Evolutionary conservation across 2,329 filamentous ascomycete species (phyloP).

Genomic region (Drechslera avenae): DNA sequence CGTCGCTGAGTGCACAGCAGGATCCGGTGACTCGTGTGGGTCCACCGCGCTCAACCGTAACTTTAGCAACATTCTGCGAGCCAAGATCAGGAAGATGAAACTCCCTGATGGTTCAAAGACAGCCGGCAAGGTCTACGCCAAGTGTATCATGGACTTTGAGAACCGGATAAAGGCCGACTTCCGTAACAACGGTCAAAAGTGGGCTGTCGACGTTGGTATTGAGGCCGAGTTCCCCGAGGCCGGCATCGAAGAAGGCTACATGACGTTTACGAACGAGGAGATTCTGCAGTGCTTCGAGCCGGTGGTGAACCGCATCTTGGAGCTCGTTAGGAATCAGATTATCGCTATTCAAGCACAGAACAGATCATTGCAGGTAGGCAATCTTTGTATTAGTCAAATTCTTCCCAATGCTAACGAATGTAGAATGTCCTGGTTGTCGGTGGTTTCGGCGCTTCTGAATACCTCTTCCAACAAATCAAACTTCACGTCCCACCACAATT

Average conservation of each 20-base stretch:
- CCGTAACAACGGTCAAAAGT: constrained; percentile 98
- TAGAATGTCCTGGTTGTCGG: constrained; percentile 94
- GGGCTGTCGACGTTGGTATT: constrained; percentile 98
- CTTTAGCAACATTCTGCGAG: constrained; percentile 96
- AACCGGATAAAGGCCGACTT: constrained; percentile 99
- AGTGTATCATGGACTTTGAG: constrained; percentile 99
- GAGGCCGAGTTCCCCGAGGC: constrained; percentile 98
- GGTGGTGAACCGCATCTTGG: constrained; percentile 94
- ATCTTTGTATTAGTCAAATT: not conserved
- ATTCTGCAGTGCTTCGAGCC: constrained; percentile 99
- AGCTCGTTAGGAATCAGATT: constrained; percentile 96
- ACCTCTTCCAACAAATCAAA: constrained; percentile 99
- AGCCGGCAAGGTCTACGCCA: constrained; percentile 96
- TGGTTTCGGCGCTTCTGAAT: constrained; percentile 97
- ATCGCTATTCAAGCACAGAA: constrained; percentile 99
- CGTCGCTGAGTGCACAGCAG: constrained; percentile 94
- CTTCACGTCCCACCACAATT: constrained; percentile 97
- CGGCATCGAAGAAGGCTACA: constrained; percentile 97
- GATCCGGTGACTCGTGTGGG: constrained; percentile 95
- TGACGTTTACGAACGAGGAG: constrained; percentile 99
- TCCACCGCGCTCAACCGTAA: constrained; percentile 98
- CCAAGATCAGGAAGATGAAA: constrained; percentile 99
- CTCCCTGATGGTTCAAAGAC: constrained; percentile 95
- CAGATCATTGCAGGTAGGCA: constrained; percentile 74
- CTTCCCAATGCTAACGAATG: constrained; percentile 29